phyloP scores from a whole-genome alignment of 208 protist species.

The Sergeia podlipaevii region DNA sequence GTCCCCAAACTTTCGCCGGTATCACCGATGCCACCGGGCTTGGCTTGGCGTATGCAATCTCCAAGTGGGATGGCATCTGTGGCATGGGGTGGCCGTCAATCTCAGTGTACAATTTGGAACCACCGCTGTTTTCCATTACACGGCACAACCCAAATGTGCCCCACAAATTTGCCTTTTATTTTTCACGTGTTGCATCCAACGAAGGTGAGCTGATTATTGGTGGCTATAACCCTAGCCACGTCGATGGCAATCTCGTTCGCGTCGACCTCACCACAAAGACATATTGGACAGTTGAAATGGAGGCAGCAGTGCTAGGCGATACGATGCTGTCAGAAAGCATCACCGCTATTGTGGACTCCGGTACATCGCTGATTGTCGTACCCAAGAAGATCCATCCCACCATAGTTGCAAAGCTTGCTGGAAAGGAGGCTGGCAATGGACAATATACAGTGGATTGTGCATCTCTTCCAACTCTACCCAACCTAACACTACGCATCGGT shows the following conservation, averaged over 20 bases:
- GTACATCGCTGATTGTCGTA: constrained; percentile 93
- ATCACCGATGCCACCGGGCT: constrained; percentile 85
- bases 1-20: constrained; percentile 84
- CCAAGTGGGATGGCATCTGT: constrained; percentile 92
- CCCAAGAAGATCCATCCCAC: constrained; percentile 46
- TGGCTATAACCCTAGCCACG: constrained; percentile 71
- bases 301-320: constrained; percentile 29
- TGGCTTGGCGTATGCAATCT: constrained; percentile 77
- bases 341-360: constrained; percentile 89
- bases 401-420: constrained; percentile 48
- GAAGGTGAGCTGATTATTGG: constrained; percentile 81
- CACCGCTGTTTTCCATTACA: constrained; percentile 60
- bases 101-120: constrained; percentile 76
- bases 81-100: constrained; percentile 74
- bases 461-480: constrained; percentile 49
- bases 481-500: constrained; percentile 57
- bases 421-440: constrained; percentile 29
- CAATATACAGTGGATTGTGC: constrained; percentile 49
- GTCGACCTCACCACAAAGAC: constrained; percentile 80
- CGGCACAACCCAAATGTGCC: constrained; percentile 25
- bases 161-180: constrained; percentile 81
- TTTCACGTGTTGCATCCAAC: constrained; percentile 35
- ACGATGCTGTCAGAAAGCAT: constrained; percentile 27
- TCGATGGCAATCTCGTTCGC: constrained; percentile 76
- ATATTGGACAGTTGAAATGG: constrained; percentile 90